Percentiles rank a stretch among this genome's conserved stretches.
Evolutionary conservation across 805 yeast genomes (phyloP).

Genomic region (Suhomyces kilbournensis): DNA sequence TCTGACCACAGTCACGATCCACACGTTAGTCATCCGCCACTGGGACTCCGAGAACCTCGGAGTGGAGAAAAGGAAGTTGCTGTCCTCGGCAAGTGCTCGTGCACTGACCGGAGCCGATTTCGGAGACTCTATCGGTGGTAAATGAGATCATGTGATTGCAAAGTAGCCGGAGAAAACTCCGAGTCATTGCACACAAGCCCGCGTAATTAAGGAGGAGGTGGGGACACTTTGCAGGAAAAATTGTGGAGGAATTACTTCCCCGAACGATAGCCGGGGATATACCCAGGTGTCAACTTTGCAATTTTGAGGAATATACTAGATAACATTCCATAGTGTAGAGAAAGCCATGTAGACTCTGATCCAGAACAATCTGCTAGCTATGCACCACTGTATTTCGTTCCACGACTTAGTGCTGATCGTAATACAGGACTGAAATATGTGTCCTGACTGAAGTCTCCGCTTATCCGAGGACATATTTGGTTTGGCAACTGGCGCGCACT

Average conservation of each 20-base stretch:
- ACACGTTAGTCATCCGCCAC: background rate
- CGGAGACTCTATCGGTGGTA: background rate
- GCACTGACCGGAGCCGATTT: background rate
- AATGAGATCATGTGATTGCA: background rate
- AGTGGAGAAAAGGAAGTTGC: constrained; percentile 1
- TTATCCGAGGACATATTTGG: constrained; percentile 4
- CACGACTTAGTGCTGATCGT: background rate
- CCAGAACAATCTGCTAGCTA: background rate
- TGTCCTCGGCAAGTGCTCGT: constrained; percentile 3
- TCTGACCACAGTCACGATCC: background rate
- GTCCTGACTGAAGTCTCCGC: background rate
- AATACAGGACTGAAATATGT: background rate
- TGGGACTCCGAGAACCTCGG: constrained; percentile 1
- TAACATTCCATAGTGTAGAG: background rate
- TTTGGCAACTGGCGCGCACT: background rate
- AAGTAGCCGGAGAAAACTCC: constrained; percentile 1
- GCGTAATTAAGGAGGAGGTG: background rate
- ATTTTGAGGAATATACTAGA: background rate
- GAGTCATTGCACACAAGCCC: background rate
- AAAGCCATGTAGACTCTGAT: background rate
- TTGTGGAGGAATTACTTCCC: background rate
- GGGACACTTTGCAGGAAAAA: background rate
- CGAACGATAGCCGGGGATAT: background rate
- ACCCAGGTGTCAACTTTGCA: background rate
- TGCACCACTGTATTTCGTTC: background rate